Percentiles rank a stretch among this genome's conserved stretches.
Evolutionary conservation across 2,329 filamentous ascomycete genomes (phyloP).

Genomic region (Colletotrichum karsti): DNA sequence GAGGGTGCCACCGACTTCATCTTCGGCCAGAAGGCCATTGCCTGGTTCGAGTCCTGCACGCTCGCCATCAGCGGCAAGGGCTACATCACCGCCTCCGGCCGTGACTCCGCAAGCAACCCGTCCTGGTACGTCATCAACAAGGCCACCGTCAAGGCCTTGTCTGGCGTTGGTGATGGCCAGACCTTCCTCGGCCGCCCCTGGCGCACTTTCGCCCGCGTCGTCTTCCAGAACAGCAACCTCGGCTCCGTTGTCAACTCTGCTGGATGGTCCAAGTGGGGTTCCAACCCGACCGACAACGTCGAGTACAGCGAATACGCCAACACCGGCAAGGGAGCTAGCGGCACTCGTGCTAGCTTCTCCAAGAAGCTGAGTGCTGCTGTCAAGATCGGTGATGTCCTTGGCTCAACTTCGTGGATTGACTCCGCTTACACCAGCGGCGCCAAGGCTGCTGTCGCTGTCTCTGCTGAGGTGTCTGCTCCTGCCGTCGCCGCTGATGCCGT

Average conservation of each 20-base stretch:
- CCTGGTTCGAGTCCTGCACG: conserved; percentile 61
- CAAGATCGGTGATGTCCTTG: conserved; percentile 39
- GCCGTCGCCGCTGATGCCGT: not conserved
- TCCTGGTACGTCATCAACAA: conserved; percentile 57
- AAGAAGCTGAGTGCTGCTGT: conserved; percentile 45
- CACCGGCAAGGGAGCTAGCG: conserved; percentile 62
- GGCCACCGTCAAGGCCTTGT: conserved; percentile 48
- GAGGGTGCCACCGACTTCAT: conserved; percentile 67
- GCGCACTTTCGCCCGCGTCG: conserved; percentile 54
- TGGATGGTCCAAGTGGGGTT: conserved; percentile 67
- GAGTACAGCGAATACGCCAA: conserved; percentile 68
- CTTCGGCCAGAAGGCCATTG: conserved; percentile 61
- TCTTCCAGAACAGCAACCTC: conserved; percentile 59
- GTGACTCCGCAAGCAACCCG: conserved; percentile 43
- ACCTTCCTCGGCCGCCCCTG: conserved; percentile 60
- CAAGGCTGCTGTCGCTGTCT: not conserved
- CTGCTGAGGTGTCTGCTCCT: not conserved
- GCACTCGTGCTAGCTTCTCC: conserved; percentile 56
- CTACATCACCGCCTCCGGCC: conserved; percentile 54
- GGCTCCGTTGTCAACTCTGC: conserved; percentile 65
- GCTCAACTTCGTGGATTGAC: conserved; percentile 34
- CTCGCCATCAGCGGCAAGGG: conserved; percentile 55
- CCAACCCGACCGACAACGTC: conserved; percentile 58
- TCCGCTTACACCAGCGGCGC: conserved; percentile 32
- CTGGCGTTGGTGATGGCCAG: conserved; percentile 45